phyloP scores from a whole-genome alignment of 176 grass and related monocot species.

The Miscanthus lutarioriparius region DNA sequence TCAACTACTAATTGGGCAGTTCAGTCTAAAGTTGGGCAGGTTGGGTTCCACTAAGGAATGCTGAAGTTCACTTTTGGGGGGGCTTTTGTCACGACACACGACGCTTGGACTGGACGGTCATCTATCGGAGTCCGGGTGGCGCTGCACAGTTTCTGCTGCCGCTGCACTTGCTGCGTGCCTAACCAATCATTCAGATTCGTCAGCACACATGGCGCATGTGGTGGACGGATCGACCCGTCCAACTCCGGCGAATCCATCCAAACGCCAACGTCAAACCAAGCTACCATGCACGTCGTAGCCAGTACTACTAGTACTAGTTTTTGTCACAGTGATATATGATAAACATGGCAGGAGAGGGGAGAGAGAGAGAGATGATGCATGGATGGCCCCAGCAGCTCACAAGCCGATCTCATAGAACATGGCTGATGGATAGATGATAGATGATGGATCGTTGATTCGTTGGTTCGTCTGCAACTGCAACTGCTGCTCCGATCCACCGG shows the following conservation, averaged over 20 bases:
- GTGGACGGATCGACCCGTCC: neutral
- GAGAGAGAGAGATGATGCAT: too few relatives aligned
- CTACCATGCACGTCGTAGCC: neutral
- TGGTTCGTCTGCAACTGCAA: too few relatives aligned
- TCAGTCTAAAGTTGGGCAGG: neutral
- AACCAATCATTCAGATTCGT: neutral
- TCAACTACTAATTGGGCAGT: neutral
- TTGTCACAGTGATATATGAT: neutral
- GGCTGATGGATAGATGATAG: too few relatives aligned
- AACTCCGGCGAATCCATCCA: neutral
- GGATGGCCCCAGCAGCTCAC: too few relatives aligned
- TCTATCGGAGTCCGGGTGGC: too few relatives aligned
- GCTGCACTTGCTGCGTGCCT: neutral
- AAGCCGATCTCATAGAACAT: too few relatives aligned
- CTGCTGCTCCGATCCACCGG: too few relatives aligned
- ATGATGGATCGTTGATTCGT: too few relatives aligned
- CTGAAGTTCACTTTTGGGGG: neutral
- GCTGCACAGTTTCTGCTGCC: neutral
- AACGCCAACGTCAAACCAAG: neutral
- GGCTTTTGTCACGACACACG: neutral
- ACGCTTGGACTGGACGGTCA: neutral
- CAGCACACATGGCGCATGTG: neutral
- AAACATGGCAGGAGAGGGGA: too few relatives aligned
- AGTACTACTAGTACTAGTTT: neutral
- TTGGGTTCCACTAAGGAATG: neutral